Percentiles rank a stretch among this genome's conserved stretches.
Conservation (phyloP, 495 filamentous ascomycete genomes). For the Bacidia rubella region DNA sequence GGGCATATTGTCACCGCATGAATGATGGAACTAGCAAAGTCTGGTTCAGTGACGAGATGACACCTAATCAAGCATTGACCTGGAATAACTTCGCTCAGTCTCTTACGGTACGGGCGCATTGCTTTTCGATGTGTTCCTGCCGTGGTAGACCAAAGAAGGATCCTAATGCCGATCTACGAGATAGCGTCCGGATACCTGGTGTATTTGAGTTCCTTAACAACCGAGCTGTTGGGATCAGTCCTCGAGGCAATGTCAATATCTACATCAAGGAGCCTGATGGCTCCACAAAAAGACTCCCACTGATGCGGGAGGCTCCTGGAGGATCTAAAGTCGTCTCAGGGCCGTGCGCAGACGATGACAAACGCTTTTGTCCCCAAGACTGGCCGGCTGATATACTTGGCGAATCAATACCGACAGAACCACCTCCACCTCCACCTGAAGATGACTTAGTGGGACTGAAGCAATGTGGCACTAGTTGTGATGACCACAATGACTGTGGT, state of each 20-base stretch:
- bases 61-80: background rate
- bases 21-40: background rate
- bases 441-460: background rate
- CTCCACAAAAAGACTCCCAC: background rate
- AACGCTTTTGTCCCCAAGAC: background rate
- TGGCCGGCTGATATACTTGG: background rate
- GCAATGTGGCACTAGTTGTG: background rate
- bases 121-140: background rate
- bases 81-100: background rate
- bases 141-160: background rate
- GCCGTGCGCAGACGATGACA: background rate
- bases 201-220: background rate
- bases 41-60: background rate
- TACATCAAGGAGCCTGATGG: background rate
- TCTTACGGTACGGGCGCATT: background rate
- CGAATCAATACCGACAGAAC: background rate
- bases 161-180: background rate
- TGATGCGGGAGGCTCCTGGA: background rate
- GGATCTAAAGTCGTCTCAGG: background rate
- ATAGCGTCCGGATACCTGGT: background rate
- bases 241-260: background rate
- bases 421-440: background rate
- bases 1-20: background rate
- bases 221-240: background rate
- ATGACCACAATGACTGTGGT: background rate